These are phyloP conservation scores for Mucor saturninus DNA, from an alignment of 371 early-diverging fungal genomes.

Conservation along the genomic window DNA sequence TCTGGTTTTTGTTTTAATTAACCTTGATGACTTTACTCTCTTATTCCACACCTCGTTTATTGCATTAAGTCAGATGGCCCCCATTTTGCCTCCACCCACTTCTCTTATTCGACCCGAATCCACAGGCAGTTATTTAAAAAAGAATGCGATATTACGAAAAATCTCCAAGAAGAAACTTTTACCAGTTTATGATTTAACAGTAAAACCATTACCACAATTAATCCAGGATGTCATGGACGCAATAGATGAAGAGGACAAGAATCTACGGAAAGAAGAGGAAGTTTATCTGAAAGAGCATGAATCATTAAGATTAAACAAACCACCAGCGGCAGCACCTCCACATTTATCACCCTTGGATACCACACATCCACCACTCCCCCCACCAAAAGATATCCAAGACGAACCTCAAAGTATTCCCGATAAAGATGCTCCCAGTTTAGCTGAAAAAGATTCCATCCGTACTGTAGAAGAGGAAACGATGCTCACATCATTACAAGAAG, in stretches of 20 bases:
- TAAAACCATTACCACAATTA: neutral
- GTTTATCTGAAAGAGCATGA: neutral
- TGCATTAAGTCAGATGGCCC: neutral
- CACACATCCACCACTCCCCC: neutral
- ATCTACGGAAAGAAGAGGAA: neutral
- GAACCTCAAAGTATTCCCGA: neutral
- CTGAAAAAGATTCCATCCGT: neutral
- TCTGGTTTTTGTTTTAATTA: neutral
- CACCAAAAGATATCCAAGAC: neutral
- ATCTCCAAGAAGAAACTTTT: neutral
- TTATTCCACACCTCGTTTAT: neutral
- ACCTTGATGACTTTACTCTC: neutral
- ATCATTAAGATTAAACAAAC: neutral
- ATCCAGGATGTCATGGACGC: neutral
- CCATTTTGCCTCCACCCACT: neutral
- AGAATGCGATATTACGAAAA: neutral
- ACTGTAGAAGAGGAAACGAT: too few relatives aligned
- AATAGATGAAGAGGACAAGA: neutral
- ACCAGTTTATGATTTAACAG: neutral
- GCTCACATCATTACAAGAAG: too few relatives aligned
- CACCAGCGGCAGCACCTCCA: neutral
- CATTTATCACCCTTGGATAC: neutral
- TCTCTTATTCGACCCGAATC: neutral
- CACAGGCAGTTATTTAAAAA: neutral
- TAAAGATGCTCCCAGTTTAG: neutral